Evolutionary conservation across 768 basidiomycete genomes (phyloP).

Genomic region (Naematelia aurantialba): DNA sequence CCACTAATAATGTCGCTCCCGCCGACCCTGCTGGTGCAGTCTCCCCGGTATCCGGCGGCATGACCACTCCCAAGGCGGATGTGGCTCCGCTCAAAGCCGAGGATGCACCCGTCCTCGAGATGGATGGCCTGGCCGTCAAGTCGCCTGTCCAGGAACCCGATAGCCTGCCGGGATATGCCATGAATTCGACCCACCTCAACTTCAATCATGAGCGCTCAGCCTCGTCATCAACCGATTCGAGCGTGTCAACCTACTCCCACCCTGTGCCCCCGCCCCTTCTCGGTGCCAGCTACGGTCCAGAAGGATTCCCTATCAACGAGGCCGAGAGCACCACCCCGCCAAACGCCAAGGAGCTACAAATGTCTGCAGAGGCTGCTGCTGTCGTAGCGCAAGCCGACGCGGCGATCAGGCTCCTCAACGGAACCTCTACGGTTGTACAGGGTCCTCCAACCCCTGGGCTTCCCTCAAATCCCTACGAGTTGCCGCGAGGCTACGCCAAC

Average conservation of each 20-base stretch:
- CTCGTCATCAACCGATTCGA: conserved; percentile 37
- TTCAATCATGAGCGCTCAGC: conserved; percentile 19
- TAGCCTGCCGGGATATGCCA: neutral
- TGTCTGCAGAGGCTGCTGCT: conserved; percentile 28
- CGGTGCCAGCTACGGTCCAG: conserved; percentile 40
- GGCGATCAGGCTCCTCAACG: conserved; percentile 35
- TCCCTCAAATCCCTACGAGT: conserved; percentile 16
- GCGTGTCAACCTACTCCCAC: conserved; percentile 10
- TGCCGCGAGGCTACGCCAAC: conserved; percentile 23
- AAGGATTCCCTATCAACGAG: conserved; percentile 29
- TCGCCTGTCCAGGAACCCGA: conserved; percentile 13
- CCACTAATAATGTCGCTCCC: conserved; percentile 9
- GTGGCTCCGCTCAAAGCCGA: conserved; percentile 14
- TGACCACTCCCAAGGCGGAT: conserved; percentile 25
- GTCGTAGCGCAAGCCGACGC: conserved; percentile 39
- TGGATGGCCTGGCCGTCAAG: conserved; percentile 23
- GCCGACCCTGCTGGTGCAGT: conserved; percentile 9
- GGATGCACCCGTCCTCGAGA: conserved; percentile 16
- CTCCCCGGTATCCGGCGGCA: conserved; percentile 29
- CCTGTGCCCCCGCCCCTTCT: conserved; percentile 25
- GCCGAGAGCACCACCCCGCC: conserved; percentile 7
- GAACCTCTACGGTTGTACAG: conserved; percentile 34
- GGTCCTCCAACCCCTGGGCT: conserved; percentile 10
- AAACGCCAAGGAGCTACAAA: conserved; percentile 12
- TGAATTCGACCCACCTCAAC: neutral